Evolutionary conservation across 1,284 basidiomycete species (phyloP).

Genomic region (Athelia psychrophila): DNA sequence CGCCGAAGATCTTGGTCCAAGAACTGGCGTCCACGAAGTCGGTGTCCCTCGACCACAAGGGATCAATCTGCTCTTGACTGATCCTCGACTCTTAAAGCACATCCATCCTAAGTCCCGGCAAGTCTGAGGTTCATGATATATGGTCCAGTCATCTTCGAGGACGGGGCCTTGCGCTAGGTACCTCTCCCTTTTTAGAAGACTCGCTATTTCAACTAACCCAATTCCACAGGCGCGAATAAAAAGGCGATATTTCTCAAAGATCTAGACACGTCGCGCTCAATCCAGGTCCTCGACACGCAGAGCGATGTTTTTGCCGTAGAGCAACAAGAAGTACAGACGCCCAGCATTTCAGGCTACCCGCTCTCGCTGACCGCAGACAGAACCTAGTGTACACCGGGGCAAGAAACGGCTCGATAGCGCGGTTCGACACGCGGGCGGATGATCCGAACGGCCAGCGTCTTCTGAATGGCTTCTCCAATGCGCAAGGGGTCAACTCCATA

Average conservation of each 20-base stretch:
- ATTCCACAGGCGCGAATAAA: constrained; percentile 42
- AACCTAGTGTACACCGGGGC: constrained; percentile 55
- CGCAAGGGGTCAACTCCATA: constrained; percentile 37
- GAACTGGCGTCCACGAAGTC: constrained; percentile 37
- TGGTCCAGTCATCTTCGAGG: constrained; percentile 51
- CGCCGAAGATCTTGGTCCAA: constrained; percentile 44
- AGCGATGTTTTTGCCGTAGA: constrained; percentile 63
- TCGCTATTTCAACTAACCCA: not conserved
- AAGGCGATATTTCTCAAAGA: constrained; percentile 51
- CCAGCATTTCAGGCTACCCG: not conserved
- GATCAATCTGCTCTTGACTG: not conserved
- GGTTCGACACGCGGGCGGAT: constrained; percentile 56
- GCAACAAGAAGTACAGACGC: constrained; percentile 42
- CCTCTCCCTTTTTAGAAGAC: constrained; percentile 6
- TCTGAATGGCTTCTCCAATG: constrained; percentile 32
- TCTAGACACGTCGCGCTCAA: constrained; percentile 37
- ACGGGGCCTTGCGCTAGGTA: constrained; percentile 54
- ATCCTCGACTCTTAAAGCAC: constrained; percentile 4
- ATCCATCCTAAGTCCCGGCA: constrained; percentile 21
- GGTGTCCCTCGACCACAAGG: constrained; percentile 10
- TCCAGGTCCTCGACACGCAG: constrained; percentile 38
- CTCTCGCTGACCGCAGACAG: constrained; percentile 28
- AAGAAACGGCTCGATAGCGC: constrained; percentile 55
- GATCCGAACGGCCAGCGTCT: constrained; percentile 34
- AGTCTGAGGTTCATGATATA: constrained; percentile 50